Percentiles rank a stretch among this genome's conserved stretches.
Conservation (phyloP, 2,329 filamentous ascomycete species). For the Cryphonectria nitschkei region DNA sequence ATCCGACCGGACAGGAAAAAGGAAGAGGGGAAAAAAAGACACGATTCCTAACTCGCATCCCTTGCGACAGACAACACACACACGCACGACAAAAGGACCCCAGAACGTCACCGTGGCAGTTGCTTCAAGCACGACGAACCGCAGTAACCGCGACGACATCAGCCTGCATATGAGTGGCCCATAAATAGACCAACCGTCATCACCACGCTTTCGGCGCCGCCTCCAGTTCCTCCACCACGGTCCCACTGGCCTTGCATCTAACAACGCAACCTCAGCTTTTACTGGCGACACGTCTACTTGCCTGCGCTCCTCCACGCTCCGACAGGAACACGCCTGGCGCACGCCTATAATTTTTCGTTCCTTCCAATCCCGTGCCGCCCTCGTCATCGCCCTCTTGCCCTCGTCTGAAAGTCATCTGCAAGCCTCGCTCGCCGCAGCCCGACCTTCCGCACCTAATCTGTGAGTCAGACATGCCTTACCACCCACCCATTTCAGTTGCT, state of each 20-base stretch:
- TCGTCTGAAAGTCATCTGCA: slow-evolving; percentile 17
- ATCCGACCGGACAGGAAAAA: background rate
- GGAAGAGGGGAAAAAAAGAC: background rate
- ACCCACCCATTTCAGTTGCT: slow-evolving; percentile 24
- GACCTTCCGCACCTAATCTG: slow-evolving; percentile 28
- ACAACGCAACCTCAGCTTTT: slow-evolving; percentile 26
- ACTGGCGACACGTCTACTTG: slow-evolving; percentile 31
- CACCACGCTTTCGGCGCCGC: slow-evolving; percentile 34
- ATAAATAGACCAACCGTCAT: slow-evolving; percentile 30
- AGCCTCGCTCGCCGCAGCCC: slow-evolving; percentile 29
- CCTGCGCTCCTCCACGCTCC: slow-evolving; percentile 32
- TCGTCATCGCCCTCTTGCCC: slow-evolving; percentile 27
- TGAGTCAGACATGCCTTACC: slow-evolving; percentile 36
- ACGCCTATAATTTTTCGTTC: slow-evolving; percentile 35
- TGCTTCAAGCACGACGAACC: slow-evolving; percentile 10
- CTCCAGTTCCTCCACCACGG: slow-evolving; percentile 31
- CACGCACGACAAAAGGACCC: slow-evolving; percentile 7
- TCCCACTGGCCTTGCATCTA: slow-evolving; percentile 26
- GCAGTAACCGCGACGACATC: slow-evolving; percentile 20
- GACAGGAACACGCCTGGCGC: slow-evolving; percentile 31
- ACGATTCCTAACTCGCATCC: slow-evolving; percentile 14
- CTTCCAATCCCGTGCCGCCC: slow-evolving; percentile 33
- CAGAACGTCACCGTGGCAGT: slow-evolving; percentile 14
- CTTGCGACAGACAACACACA: slow-evolving; percentile 23
- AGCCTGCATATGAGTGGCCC: slow-evolving; percentile 30